Percentiles rank a stretch among this genome's conserved stretches.
phyloP scores from a whole-genome alignment of 2,329 filamentous ascomycete species.

The Aspergillus sp. region DNA sequence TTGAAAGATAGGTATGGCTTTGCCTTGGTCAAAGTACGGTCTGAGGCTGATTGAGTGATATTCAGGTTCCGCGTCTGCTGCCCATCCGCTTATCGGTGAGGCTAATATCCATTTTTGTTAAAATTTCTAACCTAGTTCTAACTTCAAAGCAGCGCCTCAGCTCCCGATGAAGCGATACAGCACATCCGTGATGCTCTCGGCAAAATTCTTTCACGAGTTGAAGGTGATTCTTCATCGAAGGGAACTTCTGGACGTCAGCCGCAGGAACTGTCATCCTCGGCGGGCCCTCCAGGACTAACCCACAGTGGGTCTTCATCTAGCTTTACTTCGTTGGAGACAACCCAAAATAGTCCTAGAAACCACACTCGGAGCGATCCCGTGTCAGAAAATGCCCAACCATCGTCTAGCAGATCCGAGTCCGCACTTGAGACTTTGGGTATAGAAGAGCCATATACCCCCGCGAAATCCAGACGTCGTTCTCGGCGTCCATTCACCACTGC shows the following conservation, averaged over 20 bases:
- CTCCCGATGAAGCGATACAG: conserved; percentile 38
- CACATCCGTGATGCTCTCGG: conserved; percentile 38
- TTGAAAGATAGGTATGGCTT: conserved; percentile 57
- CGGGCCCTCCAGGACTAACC: conserved; percentile 14
- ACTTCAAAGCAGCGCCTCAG: conserved; percentile 28
- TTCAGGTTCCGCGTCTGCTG: conserved; percentile 55
- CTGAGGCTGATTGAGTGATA: conserved; percentile 2
- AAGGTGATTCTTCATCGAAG: conserved; percentile 24
- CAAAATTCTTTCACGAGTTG: conserved; percentile 32
- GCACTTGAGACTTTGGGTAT: conserved; percentile 47
- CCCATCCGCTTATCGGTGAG: conserved; percentile 47
- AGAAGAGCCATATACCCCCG: conserved; percentile 46
- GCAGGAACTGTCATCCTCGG: conserved; percentile 16
- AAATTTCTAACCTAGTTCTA: neutral
- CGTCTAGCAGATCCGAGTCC: conserved; percentile 34
- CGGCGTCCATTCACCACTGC: conserved; percentile 56
- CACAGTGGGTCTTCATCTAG: conserved; percentile 21
- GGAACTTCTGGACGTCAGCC: conserved; percentile 30
- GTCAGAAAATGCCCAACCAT: conserved; percentile 26
- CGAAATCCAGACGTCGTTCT: conserved; percentile 51
- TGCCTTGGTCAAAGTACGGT: neutral
- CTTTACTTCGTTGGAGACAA: conserved; percentile 18
- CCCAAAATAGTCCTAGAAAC: conserved; percentile 12
- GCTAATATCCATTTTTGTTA: neutral
- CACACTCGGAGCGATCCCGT: conserved; percentile 18